Evolutionary conservation across 805 yeast genomes (phyloP), one percentile per base, ranked within the genome.

Genomic region (Debaryomyces tyrocola): DNA sequence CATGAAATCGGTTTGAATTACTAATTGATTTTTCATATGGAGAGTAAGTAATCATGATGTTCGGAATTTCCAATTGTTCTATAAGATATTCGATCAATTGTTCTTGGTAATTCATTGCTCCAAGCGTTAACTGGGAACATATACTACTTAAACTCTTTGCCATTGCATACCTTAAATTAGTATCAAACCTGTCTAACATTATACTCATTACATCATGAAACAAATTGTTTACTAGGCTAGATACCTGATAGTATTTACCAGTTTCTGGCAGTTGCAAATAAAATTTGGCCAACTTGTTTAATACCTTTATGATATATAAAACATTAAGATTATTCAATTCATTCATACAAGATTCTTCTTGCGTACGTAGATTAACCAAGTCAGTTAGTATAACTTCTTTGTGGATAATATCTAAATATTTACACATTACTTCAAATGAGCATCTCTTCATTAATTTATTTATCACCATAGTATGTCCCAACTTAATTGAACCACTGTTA

Each of bases 121-220:
- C 63, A 0, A 51, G 45, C 1, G 69, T 64, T 12, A 78, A 51
- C 3, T 70, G 53, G 5, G 61, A 43, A 9, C 69, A 59, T 4
- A 88, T 58, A 38, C 79, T 71, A 4, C 86, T 79, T 21, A 86
- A 61, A 20, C 84, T 81, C 58, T 85, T 86, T 0, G 96, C 87
- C 29, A 84, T 68, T 1, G 81, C 69, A 51, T 83, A 84, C 44
- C 97, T 66, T 2, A 85, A 75, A 2, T 69, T 65, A 0, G 87
- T 79, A 44, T 80, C 87, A 31, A 69, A 54, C 1, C 62, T 65
- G 39, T 69, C 68, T 45, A 82, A 51, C 36, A 52, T 45, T 7
- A 49, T 37, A 10, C 52, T 48, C 55, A 68, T 53, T 4, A 70
- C 63, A 35, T 73, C 66, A 3, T 63, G 53, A 4, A 84, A 51